A percentile compares a stretch with the other conserved stretches of the same genome.
These are phyloP conservation scores for Corrigiola litoralis DNA, from an alignment of 179 eudicot species.

Conservation along the genomic window DNA sequence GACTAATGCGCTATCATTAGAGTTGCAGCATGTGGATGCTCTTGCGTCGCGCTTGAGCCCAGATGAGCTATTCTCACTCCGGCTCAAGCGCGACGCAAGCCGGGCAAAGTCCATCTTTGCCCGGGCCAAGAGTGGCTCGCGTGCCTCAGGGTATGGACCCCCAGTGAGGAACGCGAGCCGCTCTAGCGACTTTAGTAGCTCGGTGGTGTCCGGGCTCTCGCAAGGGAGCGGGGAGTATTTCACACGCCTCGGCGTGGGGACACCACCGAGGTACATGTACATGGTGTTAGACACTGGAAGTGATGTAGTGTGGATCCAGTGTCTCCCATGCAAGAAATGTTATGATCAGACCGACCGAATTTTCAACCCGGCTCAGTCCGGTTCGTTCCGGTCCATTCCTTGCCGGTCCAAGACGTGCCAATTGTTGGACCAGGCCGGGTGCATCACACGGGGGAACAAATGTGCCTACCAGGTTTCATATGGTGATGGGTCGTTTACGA, in stretches of 20 bases:
- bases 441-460: constrained; percentile 39
- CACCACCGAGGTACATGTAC: constrained; percentile 68
- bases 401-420: constrained; percentile 60
- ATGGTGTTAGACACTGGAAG: constrained; percentile 93
- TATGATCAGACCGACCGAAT: constrained; percentile 74
- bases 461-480: constrained; percentile 83
- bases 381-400: constrained; percentile 43
- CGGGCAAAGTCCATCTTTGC: constrained; percentile 35
- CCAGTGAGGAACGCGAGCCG: constrained; percentile 9
- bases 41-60: constrained; percentile 40
- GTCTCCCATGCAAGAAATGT: constrained; percentile 68
- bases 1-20: constrained; percentile 13
- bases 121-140: constrained; percentile 19
- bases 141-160: background rate
- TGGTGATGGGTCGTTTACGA: constrained; percentile 86
- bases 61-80: constrained; percentile 44
- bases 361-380: constrained; percentile 61
- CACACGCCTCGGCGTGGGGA: constrained; percentile 83
- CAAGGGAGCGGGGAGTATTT: constrained; percentile 97
- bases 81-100: constrained; percentile 56
- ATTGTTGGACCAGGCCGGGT: constrained; percentile 65
- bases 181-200: constrained; percentile 54
- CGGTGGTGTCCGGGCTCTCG: constrained; percentile 70
- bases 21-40: constrained; percentile 54
- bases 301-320: constrained; percentile 92